These are phyloP conservation scores for Trichoderma atroviride DNA, from an alignment of 2,329 filamentous ascomycete genomes.

Conservation along the genomic window DNA sequence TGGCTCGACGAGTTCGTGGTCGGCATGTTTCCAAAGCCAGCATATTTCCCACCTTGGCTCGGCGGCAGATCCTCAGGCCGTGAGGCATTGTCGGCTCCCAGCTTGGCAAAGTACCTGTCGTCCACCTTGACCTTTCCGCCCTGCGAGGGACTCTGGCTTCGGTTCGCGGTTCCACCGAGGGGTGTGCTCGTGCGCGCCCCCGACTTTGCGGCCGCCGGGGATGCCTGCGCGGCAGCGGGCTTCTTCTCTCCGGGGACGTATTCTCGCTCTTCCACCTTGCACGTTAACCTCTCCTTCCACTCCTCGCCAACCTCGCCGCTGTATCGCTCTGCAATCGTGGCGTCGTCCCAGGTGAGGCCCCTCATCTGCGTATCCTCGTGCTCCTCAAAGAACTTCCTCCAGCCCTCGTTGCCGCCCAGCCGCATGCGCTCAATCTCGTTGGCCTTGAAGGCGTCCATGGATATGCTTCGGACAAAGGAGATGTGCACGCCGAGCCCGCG, in stretches of 20 bases:
- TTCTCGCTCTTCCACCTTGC: conserved; percentile 84
- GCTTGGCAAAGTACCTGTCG: conserved; percentile 85
- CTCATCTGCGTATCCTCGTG: conserved; percentile 67
- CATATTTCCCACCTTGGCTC: conserved; percentile 89
- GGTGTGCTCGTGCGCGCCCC: conserved; percentile 46
- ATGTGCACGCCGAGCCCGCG: conserved; percentile 96
- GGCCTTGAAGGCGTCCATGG: conserved; percentile 97
- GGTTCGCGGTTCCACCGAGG: conserved; percentile 44
- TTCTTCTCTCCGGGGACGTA: conserved; percentile 76
- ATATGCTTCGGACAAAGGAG: conserved; percentile 95
- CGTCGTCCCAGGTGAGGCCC: conserved; percentile 77
- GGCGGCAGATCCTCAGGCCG: conserved; percentile 76
- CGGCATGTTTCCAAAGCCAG: conserved; percentile 82
- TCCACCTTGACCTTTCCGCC: conserved; percentile 65
- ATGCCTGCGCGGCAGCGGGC: conserved; percentile 40
- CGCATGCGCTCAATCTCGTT: conserved; percentile 93
- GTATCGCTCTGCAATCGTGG: conserved; percentile 88
- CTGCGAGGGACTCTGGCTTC: conserved; percentile 45
- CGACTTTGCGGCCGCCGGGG: conserved; percentile 41
- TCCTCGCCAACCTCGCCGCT: conserved; percentile 89
- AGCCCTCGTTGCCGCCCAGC: conserved; percentile 83
- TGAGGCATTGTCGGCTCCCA: conserved; percentile 81
- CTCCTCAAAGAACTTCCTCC: conserved; percentile 83
- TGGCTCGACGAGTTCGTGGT: conserved; percentile 51
- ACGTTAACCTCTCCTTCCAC: conserved; percentile 86